Percentiles rank a stretch among this genome's conserved stretches.
Conservation (phyloP, 148 eudicot species). For the Euryodendron excelsum region DNA sequence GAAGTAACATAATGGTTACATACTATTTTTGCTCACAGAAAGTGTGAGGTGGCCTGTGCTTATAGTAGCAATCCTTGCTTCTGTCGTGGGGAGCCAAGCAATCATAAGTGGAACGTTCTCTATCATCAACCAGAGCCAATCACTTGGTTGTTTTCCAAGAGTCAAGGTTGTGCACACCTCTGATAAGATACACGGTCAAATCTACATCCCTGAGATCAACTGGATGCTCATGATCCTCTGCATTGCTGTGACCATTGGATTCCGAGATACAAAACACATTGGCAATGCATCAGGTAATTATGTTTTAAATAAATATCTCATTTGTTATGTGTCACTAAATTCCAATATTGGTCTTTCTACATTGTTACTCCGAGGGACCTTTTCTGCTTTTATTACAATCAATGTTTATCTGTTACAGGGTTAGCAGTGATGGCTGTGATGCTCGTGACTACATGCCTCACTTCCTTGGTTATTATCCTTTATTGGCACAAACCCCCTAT, state of each 20-base stretch:
- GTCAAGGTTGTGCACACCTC: conserved; percentile 90
- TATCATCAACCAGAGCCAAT: conserved; percentile 88
- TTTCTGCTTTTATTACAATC: background rate
- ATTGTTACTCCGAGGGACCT: too few relatives aligned
- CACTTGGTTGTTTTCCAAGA: conserved; percentile 90
- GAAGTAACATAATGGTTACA: background rate
- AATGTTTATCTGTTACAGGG: conserved; percentile 49
- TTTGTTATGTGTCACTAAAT: too few relatives aligned
- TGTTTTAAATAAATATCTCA: background rate
- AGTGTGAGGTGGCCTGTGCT: conserved; percentile 74
- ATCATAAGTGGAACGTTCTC: conserved; percentile 93
- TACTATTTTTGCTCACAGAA: conserved; percentile 34
- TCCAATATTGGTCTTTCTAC: too few relatives aligned
- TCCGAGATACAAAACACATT: conserved; percentile 87
- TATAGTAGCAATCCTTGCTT: conserved; percentile 70
- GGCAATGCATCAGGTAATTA: conserved; percentile 89
- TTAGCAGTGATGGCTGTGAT: conserved; percentile 89
- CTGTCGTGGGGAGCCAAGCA: conserved; percentile 93
- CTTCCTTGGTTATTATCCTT: conserved; percentile 71
- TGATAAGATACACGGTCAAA: conserved; percentile 88
- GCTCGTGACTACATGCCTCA: conserved; percentile 89
- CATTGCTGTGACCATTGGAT: conserved; percentile 83
- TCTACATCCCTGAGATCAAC: conserved; percentile 90
- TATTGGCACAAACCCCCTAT: conserved; percentile 86
- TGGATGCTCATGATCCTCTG: conserved; percentile 89